Percentiles rank a stretch among this genome's conserved stretches.
phyloP scores from a whole-genome alignment of 1,284 basidiomycete genomes.

The Sporisorium scitamineum region DNA sequence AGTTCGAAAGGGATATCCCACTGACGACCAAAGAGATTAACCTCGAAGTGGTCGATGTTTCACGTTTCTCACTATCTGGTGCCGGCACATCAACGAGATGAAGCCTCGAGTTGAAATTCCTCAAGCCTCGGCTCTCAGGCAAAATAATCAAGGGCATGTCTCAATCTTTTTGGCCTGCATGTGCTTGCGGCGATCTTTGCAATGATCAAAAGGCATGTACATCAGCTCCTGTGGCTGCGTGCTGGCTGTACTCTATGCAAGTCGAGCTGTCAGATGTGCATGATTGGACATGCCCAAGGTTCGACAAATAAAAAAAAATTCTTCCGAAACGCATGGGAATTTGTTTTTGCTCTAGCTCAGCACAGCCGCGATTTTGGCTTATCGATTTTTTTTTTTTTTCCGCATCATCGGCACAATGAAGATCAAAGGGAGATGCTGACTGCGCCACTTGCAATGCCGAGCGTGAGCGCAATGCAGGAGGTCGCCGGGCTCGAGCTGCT shows the following conservation, averaged over 20 bases:
- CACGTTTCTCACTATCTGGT: neutral
- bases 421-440: neutral
- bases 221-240: neutral
- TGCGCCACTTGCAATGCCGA: neutral
- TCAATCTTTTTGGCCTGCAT: neutral
- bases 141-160: neutral
- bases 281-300: neutral
- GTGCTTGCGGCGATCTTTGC: neutral
- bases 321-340: neutral
- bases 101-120: neutral
- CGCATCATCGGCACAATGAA: neutral
- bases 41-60: slow-evolving; percentile 20
- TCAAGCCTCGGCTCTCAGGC: neutral
- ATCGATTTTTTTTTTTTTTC: slow-evolving; percentile 4
- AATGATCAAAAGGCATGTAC: neutral
- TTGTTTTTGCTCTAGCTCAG: neutral
- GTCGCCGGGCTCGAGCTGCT: neutral
- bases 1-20: neutral
- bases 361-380: slow-evolving; percentile 5
- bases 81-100: neutral
- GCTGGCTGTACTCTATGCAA: slow-evolving; percentile 17
- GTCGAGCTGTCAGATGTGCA: slow-evolving; percentile 32
- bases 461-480: neutral
- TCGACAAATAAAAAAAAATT: neutral
- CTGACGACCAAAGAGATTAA: slow-evolving; percentile 3